Evolutionary conservation across 2,329 filamentous ascomycete species (phyloP), one percentile per base, ranked within the genome.

Genomic region (Aspergillus cejpii): DNA sequence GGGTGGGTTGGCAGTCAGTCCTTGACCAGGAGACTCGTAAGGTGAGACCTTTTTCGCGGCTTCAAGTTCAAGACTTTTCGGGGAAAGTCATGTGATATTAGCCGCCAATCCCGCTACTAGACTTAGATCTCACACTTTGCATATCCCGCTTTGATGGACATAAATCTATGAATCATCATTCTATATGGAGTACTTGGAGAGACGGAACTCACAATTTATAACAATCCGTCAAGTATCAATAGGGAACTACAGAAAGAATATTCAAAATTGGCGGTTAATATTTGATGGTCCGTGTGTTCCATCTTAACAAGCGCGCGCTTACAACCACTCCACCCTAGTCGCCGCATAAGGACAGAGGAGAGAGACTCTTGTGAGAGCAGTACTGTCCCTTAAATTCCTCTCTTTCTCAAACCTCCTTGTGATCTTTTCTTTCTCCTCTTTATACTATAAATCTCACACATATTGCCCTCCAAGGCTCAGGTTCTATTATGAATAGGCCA

Each of bases 401-500:
- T 37, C 31, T 36, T 27, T 42, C 27, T 46, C 33, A 19, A 34
- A 6, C 6, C 15, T 33, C 15, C 39, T 37, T 41, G 14, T 33
- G 17, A 44, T 43, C 24, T 10, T 39, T 38, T 31, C 28, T 36
- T 47, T 41, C 27, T 34, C n/a, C 11, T 37, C 23, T 41, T 12
- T 15, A 44, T 41, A 20, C 29, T 42, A 37, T 12, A 19, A 8
- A 3, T 24, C 27, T 28, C 15, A 43, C 48, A 39, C 37, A 24
- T 42, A 51, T 45, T 39, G 51, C 45, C 47, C 43, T 51, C 43
- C 41, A 23, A 47, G 44, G 49, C 41, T 45, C 31, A 43, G 33
- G 36, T 47, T 33, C 42, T 49, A 63, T 52, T 55, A 75, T 75
- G 72, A 74, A 75, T 66, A 66, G 68, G 59, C 67, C 68, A 73